Conservation (phyloP, 2,329 filamentous ascomycete species). For the Trichoderma asperellum region DNA sequence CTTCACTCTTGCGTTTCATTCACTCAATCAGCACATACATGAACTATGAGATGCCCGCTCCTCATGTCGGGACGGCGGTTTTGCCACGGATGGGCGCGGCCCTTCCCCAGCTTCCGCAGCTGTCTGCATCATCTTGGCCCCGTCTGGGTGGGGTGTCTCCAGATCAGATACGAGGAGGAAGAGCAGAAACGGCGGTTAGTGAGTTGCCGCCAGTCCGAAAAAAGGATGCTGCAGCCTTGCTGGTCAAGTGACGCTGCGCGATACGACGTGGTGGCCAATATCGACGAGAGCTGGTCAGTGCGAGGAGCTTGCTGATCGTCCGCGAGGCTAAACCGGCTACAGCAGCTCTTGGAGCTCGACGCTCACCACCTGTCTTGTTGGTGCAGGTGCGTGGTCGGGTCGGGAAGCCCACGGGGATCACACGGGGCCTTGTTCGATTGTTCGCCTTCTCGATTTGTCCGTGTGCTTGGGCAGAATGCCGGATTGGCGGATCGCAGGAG, state of each 20-base stretch:
- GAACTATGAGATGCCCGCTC: conserved; percentile 16
- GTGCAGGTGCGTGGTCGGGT: background rate
- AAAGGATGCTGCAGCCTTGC: conserved; percentile 26
- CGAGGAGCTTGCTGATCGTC: conserved; percentile 12
- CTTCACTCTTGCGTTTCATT: background rate
- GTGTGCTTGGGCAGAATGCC: background rate
- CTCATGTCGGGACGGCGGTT: conserved; percentile 19
- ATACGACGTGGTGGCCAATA: conserved; percentile 24
- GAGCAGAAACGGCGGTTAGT: conserved; percentile 18
- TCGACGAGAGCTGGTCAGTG: conserved; percentile 3
- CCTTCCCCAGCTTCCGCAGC: conserved; percentile 27
- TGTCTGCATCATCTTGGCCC: conserved; percentile 26
- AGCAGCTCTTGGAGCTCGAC: conserved; percentile 9
- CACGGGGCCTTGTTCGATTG: background rate
- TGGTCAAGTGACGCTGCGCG: conserved; percentile 29
- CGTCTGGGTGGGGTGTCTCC: conserved; percentile 25
- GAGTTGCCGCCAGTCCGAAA: conserved; percentile 27
- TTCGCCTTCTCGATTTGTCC: background rate
- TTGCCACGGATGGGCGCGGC: conserved; percentile 18
- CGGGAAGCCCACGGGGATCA: background rate
- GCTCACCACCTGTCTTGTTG: conserved; percentile 12
- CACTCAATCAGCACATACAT: conserved; percentile 25
- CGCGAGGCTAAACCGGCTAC: conserved; percentile 9
- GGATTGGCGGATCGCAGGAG: background rate
- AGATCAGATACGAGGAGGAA: conserved; percentile 27